A percentile compares a stretch with the other conserved stretches of the same genome.
phyloP scores from a whole-genome alignment of 2,329 filamentous ascomycete species.

The Neonectria neomacrospora region DNA sequence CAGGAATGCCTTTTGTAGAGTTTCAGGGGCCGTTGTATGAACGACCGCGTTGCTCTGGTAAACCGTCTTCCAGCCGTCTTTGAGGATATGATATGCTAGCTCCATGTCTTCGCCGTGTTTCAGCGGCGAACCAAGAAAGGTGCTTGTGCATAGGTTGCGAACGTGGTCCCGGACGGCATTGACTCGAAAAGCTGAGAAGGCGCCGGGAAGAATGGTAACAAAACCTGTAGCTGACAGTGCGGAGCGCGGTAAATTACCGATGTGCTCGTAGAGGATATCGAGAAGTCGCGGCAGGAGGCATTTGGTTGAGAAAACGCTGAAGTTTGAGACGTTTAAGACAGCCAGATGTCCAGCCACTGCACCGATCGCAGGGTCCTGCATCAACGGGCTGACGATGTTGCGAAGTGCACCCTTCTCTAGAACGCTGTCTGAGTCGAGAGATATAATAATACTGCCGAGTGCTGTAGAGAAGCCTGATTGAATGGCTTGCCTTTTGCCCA shows the following conservation, averaged over 20 bases:
- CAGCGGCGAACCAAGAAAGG: conserved; percentile 13
- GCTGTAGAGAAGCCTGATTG: conserved; percentile 9
- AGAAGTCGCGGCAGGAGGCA: conserved; percentile 13
- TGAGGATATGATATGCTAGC: conserved; percentile 11
- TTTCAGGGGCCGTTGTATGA: conserved; percentile 16
- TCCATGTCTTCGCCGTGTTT: conserved; percentile 18
- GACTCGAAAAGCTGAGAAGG: conserved; percentile 19
- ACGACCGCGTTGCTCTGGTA: conserved; percentile 20
- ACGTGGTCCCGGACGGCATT: conserved; percentile 15
- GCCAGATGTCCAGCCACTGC: conserved; percentile 16
- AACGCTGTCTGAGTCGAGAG: conserved; percentile 19
- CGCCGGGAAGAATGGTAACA: conserved; percentile 19
- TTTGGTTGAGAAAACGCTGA: conserved; percentile 6
- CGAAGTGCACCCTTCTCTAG: conserved; percentile 8
- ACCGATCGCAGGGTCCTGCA: conserved; percentile 10
- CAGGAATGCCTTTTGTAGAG: conserved; percentile 8
- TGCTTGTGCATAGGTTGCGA: conserved; percentile 3
- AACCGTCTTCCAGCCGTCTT: conserved; percentile 14
- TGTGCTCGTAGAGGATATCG: conserved; percentile 13
- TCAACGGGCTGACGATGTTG: conserved; percentile 16
- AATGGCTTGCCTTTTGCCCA: conserved; percentile 17
- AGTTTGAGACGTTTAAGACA: conserved; percentile 6
- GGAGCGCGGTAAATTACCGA: conserved; percentile 13
- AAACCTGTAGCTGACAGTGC: conserved; percentile 11
- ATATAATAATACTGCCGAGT: conserved; percentile 9